These are phyloP conservation scores for Tulasnella sp. DNA, from an alignment of 768 basidiomycete genomes.

Conservation along the genomic window DNA sequence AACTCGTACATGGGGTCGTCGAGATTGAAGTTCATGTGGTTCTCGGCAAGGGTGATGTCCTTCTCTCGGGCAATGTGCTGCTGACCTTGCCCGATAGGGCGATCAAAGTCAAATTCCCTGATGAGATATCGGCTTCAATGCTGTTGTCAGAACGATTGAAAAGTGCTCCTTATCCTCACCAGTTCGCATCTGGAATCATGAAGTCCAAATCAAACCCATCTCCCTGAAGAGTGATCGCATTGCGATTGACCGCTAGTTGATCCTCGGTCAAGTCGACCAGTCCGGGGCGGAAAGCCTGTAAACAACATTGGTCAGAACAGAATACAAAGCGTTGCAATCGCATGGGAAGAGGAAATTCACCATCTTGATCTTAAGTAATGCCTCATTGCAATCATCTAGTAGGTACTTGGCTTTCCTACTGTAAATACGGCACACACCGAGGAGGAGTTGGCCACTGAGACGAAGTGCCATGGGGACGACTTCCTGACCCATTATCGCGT, in stretches of 20 bases:
- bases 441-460: slow-evolving; percentile 88
- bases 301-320: not conserved
- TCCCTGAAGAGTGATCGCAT: slow-evolving; percentile 73
- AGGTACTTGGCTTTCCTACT: slow-evolving; percentile 96
- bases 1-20: slow-evolving; percentile 53
- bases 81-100: slow-evolving; percentile 51
- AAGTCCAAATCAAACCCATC: slow-evolving; percentile 44
- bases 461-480: slow-evolving; percentile 81
- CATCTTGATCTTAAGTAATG: slow-evolving; percentile 90
- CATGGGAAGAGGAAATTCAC: slow-evolving; percentile 30
- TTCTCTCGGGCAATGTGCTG: slow-evolving; percentile 72
- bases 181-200: slow-evolving; percentile 67
- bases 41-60: slow-evolving; percentile 80
- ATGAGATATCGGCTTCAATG: slow-evolving; percentile 9
- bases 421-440: slow-evolving; percentile 96
- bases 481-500: slow-evolving; percentile 90
- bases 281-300: slow-evolving; percentile 85
- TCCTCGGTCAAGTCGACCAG: slow-evolving; percentile 95
- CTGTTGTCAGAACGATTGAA: too few relatives aligned
- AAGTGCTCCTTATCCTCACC: too few relatives aligned
- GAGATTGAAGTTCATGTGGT: slow-evolving; percentile 46
- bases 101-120: slow-evolving; percentile 72
- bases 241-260: slow-evolving; percentile 74
- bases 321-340: not conserved
- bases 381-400: slow-evolving; percentile 95